These are phyloP conservation scores for Ganoderma sinense DNA, from an alignment of 1,284 basidiomycete genomes.

Conservation along the genomic window DNA sequence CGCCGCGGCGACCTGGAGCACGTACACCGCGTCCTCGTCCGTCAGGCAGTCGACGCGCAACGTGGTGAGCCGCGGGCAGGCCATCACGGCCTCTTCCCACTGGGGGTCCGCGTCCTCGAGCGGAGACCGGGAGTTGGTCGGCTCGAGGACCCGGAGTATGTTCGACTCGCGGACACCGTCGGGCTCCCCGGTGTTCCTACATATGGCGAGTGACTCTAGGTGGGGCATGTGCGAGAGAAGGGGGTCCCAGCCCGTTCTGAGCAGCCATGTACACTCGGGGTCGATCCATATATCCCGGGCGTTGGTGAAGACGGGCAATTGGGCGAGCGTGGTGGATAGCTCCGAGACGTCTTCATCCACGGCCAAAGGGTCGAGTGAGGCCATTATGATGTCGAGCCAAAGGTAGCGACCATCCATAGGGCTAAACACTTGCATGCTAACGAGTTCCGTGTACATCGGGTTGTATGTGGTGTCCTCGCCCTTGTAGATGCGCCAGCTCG, in stretches of 20 bases:
- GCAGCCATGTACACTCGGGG: not conserved
- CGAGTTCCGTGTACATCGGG: not conserved
- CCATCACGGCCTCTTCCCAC: not conserved
- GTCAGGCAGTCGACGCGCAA: conserved; percentile 4
- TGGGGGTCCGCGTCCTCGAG: not conserved
- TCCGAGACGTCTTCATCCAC: not conserved
- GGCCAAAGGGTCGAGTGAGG: not conserved
- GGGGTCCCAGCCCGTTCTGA: not conserved
- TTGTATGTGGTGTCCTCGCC: not conserved
- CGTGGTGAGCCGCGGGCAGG: conserved; percentile 1
- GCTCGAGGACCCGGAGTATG: not conserved
- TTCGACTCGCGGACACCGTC: not conserved
- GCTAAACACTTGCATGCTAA: not conserved
- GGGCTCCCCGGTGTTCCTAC: not conserved
- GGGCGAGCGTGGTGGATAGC: conserved; percentile 1
- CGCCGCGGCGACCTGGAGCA: not conserved
- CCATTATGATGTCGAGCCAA: not conserved
- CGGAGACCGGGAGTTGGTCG: not conserved
- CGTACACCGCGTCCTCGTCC: conserved; percentile 4
- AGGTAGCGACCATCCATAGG: not conserved
- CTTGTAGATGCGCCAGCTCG: not conserved
- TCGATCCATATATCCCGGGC: not conserved
- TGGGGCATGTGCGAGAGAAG: not conserved
- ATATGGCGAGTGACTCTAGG: not conserved
- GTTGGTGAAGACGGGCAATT: not conserved